phyloP scores from a whole-genome alignment of 2,329 filamentous ascomycete species.

The Xylaria polymorpha region DNA sequence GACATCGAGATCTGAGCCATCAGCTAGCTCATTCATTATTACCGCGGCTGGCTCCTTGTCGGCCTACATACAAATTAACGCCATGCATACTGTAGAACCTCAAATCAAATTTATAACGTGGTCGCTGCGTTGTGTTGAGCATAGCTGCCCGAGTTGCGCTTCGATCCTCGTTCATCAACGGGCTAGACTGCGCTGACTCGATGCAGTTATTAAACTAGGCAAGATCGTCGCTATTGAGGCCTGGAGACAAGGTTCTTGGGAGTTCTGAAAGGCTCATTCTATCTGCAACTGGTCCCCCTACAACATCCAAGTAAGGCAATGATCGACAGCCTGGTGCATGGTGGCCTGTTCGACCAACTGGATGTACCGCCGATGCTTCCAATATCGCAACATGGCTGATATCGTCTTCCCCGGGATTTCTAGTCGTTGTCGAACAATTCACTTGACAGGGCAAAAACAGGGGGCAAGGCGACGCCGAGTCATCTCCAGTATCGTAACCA shows the following conservation, averaged over 20 bases:
- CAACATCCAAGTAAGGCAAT: slow-evolving; percentile 26
- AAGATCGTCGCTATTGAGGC: slow-evolving; percentile 31
- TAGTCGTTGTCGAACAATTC: slow-evolving; percentile 10
- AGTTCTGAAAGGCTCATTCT: slow-evolving; percentile 13
- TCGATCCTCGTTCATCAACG: slow-evolving; percentile 11
- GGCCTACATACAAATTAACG: slow-evolving; percentile 20
- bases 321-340: slow-evolving; percentile 33
- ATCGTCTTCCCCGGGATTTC: background rate
- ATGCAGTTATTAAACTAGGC: slow-evolving; percentile 26
- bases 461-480: background rate
- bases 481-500: slow-evolving; percentile 10
- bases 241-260: slow-evolving; percentile 20
- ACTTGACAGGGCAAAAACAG: background rate
- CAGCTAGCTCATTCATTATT: slow-evolving; percentile 1
- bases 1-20: background rate
- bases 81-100: slow-evolving; percentile 26
- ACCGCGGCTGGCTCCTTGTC: slow-evolving; percentile 16
- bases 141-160: slow-evolving; percentile 30
- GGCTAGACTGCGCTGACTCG: slow-evolving; percentile 25
- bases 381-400: slow-evolving; percentile 10
- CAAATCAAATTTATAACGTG: slow-evolving; percentile 24
- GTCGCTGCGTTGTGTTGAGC: slow-evolving; percentile 27
- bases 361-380: slow-evolving; percentile 14
- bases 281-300: slow-evolving; percentile 25
- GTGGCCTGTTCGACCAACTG: slow-evolving; percentile 23